Conservation (phyloP, 306 rosid species). For the Rosa multiflora region DNA sequence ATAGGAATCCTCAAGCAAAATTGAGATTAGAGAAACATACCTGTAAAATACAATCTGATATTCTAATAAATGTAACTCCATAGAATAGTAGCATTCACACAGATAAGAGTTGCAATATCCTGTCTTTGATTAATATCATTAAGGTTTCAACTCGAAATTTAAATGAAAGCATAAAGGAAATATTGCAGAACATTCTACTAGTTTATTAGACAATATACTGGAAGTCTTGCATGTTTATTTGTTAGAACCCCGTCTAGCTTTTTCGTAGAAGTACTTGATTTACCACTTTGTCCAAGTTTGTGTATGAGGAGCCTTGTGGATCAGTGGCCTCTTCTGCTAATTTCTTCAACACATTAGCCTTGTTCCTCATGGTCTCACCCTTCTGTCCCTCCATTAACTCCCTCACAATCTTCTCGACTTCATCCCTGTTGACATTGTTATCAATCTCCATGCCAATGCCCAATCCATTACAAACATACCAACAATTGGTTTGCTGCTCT, state of each 20-base stretch:
- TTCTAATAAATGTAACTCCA: too few species aligned
- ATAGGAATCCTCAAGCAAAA: too few species aligned
- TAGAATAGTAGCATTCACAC: too few species aligned
- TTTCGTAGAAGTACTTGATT: background rate
- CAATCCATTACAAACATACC: background rate
- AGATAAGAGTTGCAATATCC: too few species aligned
- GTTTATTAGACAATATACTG: too few species aligned
- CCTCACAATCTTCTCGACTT: constrained; percentile 13
- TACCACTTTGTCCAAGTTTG: background rate
- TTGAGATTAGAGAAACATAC: too few species aligned
- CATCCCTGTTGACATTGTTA: background rate
- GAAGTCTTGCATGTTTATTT: background rate
- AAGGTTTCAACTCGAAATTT: too few species aligned
- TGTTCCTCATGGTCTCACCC: constrained; percentile 2
- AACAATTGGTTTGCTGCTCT: background rate
- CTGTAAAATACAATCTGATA: too few species aligned
- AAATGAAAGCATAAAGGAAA: too few species aligned
- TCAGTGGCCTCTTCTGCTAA: background rate
- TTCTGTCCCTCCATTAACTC: background rate
- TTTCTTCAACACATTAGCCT: background rate
- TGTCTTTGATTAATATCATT: too few species aligned
- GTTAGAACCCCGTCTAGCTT: background rate
- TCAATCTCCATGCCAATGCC: background rate
- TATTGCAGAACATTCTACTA: too few species aligned
- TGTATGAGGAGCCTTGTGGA: constrained; percentile 8